A percentile compares a stretch with the other conserved stretches of the same genome.
Evolutionary conservation across 805 yeast species (phyloP).

Genomic region (Nakazawaea laoshanensis): DNA sequence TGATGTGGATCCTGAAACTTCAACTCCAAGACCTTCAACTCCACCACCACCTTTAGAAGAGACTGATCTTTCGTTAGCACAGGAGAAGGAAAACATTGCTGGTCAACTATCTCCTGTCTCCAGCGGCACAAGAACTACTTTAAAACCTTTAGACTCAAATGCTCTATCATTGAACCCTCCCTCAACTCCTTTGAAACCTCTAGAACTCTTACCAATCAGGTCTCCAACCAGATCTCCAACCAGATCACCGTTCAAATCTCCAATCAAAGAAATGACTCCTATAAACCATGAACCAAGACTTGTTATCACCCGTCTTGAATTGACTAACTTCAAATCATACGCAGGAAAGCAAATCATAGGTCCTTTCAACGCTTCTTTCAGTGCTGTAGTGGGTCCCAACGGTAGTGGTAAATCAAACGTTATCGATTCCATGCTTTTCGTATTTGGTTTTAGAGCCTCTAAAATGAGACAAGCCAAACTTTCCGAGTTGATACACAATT

Average conservation of each 20-base stretch:
- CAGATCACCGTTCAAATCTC: conserved; percentile 8
- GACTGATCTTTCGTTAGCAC: no score
- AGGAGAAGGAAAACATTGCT: conserved; percentile 6
- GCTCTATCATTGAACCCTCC: conserved; percentile 8
- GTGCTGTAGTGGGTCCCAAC: conserved; percentile 97
- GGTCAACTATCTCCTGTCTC: conserved; percentile 1
- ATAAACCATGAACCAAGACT: conserved; percentile 41
- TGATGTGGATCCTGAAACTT: not conserved
- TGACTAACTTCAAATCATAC: conserved; percentile 88
- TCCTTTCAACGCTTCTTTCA: conserved; percentile 87
- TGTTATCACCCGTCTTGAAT: conserved; percentile 64
- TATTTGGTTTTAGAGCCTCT: conserved; percentile 92
- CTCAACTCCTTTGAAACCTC: conserved; percentile 7
- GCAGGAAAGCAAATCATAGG: conserved; percentile 93
- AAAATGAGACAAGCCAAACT: conserved; percentile 95
- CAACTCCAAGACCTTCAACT: not conserved
- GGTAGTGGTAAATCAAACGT: conserved; percentile 97
- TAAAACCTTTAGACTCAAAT: conserved; percentile 8
- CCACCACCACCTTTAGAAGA: no score
- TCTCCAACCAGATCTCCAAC: conserved; percentile 9
- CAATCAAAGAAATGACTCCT: conserved; percentile 5
- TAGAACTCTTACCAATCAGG: conserved; percentile 8
- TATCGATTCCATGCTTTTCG: conserved; percentile 97
- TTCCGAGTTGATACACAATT: conserved; percentile 89
- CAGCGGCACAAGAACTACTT: conserved; percentile 1